phyloP scores from a whole-genome alignment of 2,329 filamentous ascomycete species.

The Capronia epimyces region DNA sequence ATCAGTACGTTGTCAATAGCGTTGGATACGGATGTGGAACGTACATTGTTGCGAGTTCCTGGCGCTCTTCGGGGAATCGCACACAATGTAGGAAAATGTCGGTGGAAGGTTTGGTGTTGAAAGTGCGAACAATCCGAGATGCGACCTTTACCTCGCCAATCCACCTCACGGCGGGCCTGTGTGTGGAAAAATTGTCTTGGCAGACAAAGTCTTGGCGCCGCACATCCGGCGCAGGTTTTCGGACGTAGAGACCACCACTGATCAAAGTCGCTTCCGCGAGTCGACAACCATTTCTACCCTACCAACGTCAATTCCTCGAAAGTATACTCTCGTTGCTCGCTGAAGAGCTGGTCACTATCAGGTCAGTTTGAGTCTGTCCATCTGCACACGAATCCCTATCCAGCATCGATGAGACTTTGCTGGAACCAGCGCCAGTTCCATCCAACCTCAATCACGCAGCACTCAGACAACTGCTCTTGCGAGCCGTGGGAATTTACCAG shows the following conservation, averaged over 20 bases:
- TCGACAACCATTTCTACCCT: slow-evolving; percentile 3
- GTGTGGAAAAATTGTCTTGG: slow-evolving; percentile 5
- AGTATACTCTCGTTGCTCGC: slow-evolving; percentile 23
- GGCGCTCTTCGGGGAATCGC: slow-evolving; percentile 50
- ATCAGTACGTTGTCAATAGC: background rate
- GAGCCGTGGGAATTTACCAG: background rate
- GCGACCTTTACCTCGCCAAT: background rate
- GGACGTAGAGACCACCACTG: background rate
- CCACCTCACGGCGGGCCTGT: background rate
- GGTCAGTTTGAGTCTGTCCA: slow-evolving; percentile 16
- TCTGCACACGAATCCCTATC: background rate
- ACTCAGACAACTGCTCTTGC: background rate
- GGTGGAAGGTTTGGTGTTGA: background rate
- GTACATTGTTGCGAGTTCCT: slow-evolving; percentile 42
- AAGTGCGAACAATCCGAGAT: background rate
- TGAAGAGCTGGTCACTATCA: slow-evolving; percentile 22
- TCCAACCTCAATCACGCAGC: background rate
- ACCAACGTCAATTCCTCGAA: slow-evolving; percentile 14
- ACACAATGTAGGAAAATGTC: slow-evolving; percentile 38
- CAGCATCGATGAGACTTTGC: background rate
- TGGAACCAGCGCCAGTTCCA: background rate
- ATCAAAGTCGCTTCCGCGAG: background rate
- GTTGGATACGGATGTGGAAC: background rate
- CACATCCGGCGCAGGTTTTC: slow-evolving; percentile 2
- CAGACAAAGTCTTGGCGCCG: background rate